Base-by-base conservation (phyloP, 768 basidiomycete genomes). In the Tremella fuciformis region DNA sequence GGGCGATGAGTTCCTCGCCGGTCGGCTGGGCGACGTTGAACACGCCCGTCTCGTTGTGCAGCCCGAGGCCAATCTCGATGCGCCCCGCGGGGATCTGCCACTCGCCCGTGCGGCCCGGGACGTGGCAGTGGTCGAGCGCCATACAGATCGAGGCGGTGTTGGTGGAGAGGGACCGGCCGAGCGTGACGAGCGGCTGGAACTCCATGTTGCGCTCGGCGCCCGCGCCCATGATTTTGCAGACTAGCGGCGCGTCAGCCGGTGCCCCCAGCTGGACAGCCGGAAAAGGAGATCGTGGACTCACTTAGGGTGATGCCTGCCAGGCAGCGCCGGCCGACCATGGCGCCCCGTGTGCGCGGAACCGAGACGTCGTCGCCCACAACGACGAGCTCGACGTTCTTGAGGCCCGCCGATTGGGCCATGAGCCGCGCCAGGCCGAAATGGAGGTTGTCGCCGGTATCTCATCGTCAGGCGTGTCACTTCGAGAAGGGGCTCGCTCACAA, bases 351-450 rank as follows among this genome's bases (percentile, higher is more conserved):
- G 62, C 80, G 83, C 13, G 88, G 88, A 24, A 94, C 91, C 1
- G 89, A 86, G 37, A 92, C 90, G 70, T 94, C 91, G 72, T 94
- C 91, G 6, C 86, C 90, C 4, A 94, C 89, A 42, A 91, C 82
- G 26, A 93, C 80, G 55, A 92, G 88, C 52, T 86, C 82, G 0
- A 86, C 82, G 67, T 85, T 75, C 55, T 70, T 84, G 21, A 84
- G 82, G 0, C 88, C 85, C 55, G 87, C 82, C 49, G 80, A 76
- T 3, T 88, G 85, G 2, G 88, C 85, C 65, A 88, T 87, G 69
- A 94, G 90, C 65, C 85, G 87, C 2, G 91, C 91, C 9, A 94
- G 82, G 21, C 91, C 91, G 68, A 94, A 94, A 70, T 92, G 90
- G 48, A 94, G 84, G 38, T 91, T 83, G 66, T 94, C 91, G 16